phyloP scores from a whole-genome alignment of 352 stramenopile genomes.

The Phytopythium chamaehyphon region DNA sequence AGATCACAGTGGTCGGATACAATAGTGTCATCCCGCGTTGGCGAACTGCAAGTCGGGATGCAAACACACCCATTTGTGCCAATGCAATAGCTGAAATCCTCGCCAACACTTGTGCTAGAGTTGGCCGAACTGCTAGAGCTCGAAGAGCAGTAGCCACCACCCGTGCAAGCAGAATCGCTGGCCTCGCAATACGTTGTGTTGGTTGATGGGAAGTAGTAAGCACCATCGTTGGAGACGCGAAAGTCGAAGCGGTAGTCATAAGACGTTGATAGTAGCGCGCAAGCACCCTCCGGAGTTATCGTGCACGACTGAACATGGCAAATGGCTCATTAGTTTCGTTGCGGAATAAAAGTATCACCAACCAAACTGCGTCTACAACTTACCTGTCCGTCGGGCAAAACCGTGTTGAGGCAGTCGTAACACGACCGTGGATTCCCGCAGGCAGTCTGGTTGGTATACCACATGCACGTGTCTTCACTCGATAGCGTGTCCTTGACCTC shows the following conservation, averaged over 20 bases:
- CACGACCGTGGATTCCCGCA: conserved; percentile 28
- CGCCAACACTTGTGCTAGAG: not conserved
- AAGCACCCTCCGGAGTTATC: conserved; percentile 29
- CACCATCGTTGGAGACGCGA: conserved; percentile 9
- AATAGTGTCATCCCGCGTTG: conserved; percentile 13
- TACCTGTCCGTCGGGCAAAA: conserved; percentile 15
- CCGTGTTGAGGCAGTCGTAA: conserved; percentile 34
- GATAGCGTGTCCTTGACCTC: conserved; percentile 29
- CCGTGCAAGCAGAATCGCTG: conserved; percentile 17
- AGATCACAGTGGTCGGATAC: conserved; percentile 10
- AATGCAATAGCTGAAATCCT: conserved; percentile 12
- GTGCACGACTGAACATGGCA: conserved; percentile 14
- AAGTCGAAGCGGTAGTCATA: conserved; percentile 25
- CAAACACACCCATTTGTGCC: conserved; percentile 31
- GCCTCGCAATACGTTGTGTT: conserved; percentile 50
- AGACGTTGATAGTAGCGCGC: conserved; percentile 25
- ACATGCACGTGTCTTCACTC: conserved; percentile 40
- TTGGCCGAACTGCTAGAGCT: not conserved
- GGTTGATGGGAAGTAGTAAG: conserved; percentile 36
- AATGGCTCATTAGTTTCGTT: not conserved
- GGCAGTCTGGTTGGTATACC: conserved; percentile 35
- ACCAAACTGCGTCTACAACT: too few species aligned
- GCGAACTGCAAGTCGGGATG: conserved; percentile 30
- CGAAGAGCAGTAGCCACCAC: conserved; percentile 34
- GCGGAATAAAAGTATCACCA: too few species aligned